Conservation (phyloP, 129 eudicot genomes). For the Helianthus annuus region HanXRQr2.0-SUNRISE NC_035438.2:2941913-2942412, state of each 20-base stretch:
- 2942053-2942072: slow-evolving; percentile 47
- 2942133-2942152: slow-evolving; percentile 52
- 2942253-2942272: not conserved
- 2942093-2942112: slow-evolving; percentile 36
- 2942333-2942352: too few species aligned
- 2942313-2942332: too few species aligned
- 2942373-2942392: not conserved
- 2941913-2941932: too few species aligned
- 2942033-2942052: not conserved
- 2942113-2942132: slow-evolving; percentile 74
- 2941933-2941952: too few species aligned
- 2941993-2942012: not conserved
- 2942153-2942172: slow-evolving; percentile 67
- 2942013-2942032: not conserved
- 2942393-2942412: not conserved
- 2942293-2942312: too few species aligned
- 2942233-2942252: not conserved
- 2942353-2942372: not conserved
- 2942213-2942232: not conserved
- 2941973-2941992: not conserved
- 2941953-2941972: too few species aligned
- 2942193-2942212: slow-evolving; percentile 2
- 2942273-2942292: too few species aligned
- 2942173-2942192: slow-evolving; percentile 55
- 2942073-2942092: slow-evolving; percentile 75